A percentile compares a stretch with the other conserved stretches of the same genome.
Conservation (phyloP, 2,329 filamentous ascomycete genomes). For the Stachybotrys chlorohalonatus region DNA sequence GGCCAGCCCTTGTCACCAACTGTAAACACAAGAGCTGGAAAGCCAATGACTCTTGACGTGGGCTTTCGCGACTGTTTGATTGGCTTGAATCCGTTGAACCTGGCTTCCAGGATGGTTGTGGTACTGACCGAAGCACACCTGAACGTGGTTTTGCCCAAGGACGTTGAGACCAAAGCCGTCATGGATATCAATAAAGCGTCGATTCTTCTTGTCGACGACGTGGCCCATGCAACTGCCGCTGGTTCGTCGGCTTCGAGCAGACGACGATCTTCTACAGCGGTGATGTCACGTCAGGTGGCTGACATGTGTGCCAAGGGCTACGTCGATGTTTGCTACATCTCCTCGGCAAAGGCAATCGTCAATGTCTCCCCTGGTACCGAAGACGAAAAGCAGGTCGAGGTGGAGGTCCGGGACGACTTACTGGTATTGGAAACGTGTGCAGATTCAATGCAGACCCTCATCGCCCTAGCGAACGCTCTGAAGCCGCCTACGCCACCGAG, state of each 20-base stretch:
- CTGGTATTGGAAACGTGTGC: slow-evolving; percentile 91
- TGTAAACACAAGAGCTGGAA: slow-evolving; percentile 25
- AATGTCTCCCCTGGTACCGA: slow-evolving; percentile 45
- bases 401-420: slow-evolving; percentile 78
- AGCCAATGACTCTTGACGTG: slow-evolving; percentile 62
- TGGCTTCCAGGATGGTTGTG: slow-evolving; percentile 67
- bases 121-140: slow-evolving; percentile 72
- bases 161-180: slow-evolving; percentile 52
- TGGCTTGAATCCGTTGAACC: slow-evolving; percentile 72
- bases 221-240: slow-evolving; percentile 23
- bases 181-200: slow-evolving; percentile 72
- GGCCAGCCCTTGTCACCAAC: slow-evolving; percentile 13
- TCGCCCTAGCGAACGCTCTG: slow-evolving; percentile 68
- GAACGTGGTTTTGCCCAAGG: slow-evolving; percentile 55
- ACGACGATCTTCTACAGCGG: slow-evolving; percentile 21
- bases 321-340: slow-evolving; percentile 80
- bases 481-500: slow-evolving; percentile 76
- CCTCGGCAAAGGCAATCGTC: slow-evolving; percentile 63
- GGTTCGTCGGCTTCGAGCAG: slow-evolving; percentile 6
- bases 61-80: slow-evolving; percentile 72
- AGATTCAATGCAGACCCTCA: slow-evolving; percentile 90
- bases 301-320: slow-evolving; percentile 61
- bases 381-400: slow-evolving; percentile 59
- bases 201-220: slow-evolving; percentile 73
- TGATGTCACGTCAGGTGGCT: slow-evolving; percentile 39